Conservation (phyloP, 1,284 basidiomycete genomes). For the Pyrrhoderma noxium region DNA sequence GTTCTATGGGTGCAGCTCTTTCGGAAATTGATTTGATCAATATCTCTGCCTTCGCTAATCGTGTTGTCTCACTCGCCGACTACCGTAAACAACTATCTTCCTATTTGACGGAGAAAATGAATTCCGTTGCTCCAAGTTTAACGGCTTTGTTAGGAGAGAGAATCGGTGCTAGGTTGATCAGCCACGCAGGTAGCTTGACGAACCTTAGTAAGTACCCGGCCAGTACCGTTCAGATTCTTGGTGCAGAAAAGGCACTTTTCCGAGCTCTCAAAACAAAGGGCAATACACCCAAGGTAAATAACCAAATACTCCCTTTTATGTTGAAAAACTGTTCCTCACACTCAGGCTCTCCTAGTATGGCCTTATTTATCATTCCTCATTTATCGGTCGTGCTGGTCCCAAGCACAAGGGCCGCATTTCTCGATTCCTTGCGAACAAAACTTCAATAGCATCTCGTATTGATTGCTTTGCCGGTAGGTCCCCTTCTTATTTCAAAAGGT, state of each 20-base stretch:
- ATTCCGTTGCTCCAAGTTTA: slow-evolving; percentile 91
- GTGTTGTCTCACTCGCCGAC: slow-evolving; percentile 88
- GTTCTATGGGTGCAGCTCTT: slow-evolving; percentile 93
- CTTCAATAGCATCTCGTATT: slow-evolving; percentile 95
- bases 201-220: slow-evolving; percentile 98
- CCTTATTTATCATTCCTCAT: slow-evolving; percentile 88
- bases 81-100: slow-evolving; percentile 90
- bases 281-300: slow-evolving; percentile 88
- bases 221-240: slow-evolving; percentile 96
- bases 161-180: slow-evolving; percentile 92
- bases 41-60: slow-evolving; percentile 86
- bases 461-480: slow-evolving; percentile 85
- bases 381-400: slow-evolving; percentile 91
- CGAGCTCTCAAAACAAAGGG: slow-evolving; percentile 97
- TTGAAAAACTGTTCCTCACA: background rate
- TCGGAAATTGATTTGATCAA: slow-evolving; percentile 95
- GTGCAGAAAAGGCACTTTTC: slow-evolving; percentile 98
- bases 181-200: slow-evolving; percentile 94
- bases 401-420: slow-evolving; percentile 99
- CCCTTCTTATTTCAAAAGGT: background rate
- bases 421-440: slow-evolving; percentile 98
- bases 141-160: slow-evolving; percentile 94
- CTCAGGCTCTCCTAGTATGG: slow-evolving; percentile 58
- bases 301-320: slow-evolving; percentile 7
- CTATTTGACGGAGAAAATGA: slow-evolving; percentile 97